Evolutionary conservation across 2,329 filamentous ascomycete genomes (phyloP), one percentile per base, ranked within the genome.

Genomic region (Xylariales sp.): DNA sequence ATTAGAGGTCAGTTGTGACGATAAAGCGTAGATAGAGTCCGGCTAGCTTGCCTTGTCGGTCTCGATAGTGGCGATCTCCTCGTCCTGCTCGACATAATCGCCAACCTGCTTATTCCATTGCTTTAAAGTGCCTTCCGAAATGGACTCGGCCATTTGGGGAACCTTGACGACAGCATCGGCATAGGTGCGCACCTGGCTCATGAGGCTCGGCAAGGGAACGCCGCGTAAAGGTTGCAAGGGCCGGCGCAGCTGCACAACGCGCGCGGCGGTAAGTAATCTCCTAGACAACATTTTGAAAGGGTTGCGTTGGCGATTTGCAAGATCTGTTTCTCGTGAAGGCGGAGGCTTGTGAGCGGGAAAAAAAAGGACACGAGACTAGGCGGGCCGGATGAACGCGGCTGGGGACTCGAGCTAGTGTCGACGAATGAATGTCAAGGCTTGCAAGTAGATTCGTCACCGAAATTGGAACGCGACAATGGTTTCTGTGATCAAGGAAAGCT

Each of bases 21-120:
- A 35, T 14, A 24, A 40, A 30, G 12, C 14, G 15, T 15, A n/a
- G 29, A 14, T n/a, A 11, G 12, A 14, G 18, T 17, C 29, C 11
- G 14, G 29, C 18, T 17, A 19, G 14, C 30, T 33, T 33, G 30
- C 88, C 82, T 98, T 98, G 76, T 98, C 93, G 12, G 93, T 98
- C 69, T 98, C 93, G 57, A 98, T 98, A 34, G 91, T 96, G 21
- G 93, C 93, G 62, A 98, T 91, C 64, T 98, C 93, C 68, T 97
- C 93, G 59, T 98, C 93, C 55, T 84, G 83, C 70, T 95, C 89
- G 37, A 98, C 90, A 54, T 81, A 90, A 62, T 98, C 93, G 56
- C 93, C 93, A 53, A 96, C 72, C 67, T 91, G 63, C 63, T 97
- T 97, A 56, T 80, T 85, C 73, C 90, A 97, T 60, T 95, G 89